phyloP scores from a whole-genome alignment of 106 monocot genomes.

The Acorus gramineus region DNA sequence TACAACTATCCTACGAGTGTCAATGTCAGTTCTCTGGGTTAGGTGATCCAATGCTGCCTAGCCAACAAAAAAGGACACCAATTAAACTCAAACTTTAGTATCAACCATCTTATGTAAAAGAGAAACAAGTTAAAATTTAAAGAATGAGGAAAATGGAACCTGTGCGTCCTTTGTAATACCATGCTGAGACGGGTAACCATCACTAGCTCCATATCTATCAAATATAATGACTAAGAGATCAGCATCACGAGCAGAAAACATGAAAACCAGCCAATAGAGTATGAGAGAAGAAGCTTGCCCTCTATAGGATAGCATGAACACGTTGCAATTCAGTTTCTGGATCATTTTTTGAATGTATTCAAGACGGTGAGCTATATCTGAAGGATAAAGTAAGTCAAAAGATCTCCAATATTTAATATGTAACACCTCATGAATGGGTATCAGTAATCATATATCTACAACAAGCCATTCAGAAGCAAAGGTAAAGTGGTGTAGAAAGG shows the following conservation, averaged over 20 bases:
- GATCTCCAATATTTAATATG: neutral
- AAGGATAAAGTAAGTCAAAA: slow-evolving; percentile 21
- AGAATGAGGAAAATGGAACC: slow-evolving; percentile 22
- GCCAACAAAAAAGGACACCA: neutral
- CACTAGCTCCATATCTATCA: slow-evolving; percentile 86
- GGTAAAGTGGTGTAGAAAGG: slow-evolving; percentile 26
- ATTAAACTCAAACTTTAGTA: neutral
- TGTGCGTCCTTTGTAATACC: slow-evolving; percentile 93
- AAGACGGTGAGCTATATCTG: slow-evolving; percentile 98
- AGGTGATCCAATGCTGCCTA: slow-evolving; percentile 6
- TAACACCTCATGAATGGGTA: no score
- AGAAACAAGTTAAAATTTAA: neutral
- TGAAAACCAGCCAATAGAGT: neutral
- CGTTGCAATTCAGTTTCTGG: slow-evolving; percentile 83
- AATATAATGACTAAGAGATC: neutral
- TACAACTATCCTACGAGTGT: neutral
- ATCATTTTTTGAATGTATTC: slow-evolving; percentile 80
- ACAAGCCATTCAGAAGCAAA: neutral
- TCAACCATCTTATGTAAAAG: neutral
- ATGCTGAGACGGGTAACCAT: slow-evolving; percentile 87
- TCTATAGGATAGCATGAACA: slow-evolving; percentile 98
- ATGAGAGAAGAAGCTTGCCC: slow-evolving; percentile 37
- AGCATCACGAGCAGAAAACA: no score
- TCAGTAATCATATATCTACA: neutral
- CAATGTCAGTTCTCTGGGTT: slow-evolving; percentile 2